Evolutionary conservation across 345 rosid species (phyloP), one percentile per base, ranked within the genome.

Genomic region (Turritis glabra): DNA sequence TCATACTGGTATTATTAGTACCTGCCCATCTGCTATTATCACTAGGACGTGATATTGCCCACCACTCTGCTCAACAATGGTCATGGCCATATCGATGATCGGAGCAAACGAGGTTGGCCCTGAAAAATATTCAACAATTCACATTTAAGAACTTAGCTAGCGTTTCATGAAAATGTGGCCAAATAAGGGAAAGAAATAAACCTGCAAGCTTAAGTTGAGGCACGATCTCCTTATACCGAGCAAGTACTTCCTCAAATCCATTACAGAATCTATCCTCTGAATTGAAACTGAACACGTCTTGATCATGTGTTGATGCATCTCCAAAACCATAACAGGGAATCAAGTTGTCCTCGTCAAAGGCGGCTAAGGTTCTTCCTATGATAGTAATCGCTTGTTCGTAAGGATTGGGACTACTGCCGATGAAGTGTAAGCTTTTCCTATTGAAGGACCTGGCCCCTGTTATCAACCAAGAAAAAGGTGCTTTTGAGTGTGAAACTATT

Each of bases 81-180:
- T 85, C 86, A 89, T 89, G 41, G 94, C 97, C 98, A 88, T 95
- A 67, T 95, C 98, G 59, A 95, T 90, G 48, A 88, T 65, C 0
- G 98, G 99, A 15, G 98, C 98, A 87, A 95, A 95, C 6, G 99
- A 92, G n/a, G 98, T 95, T 7, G 98, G 98, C 2, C 98, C 98
- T 93, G 81, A 27, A 50, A 60, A 58, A 30, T 22, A 14, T 38
- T 21, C 55, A 68, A 46, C 32, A 74, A 12, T 15, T 17, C 14
- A 35, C 4, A 64, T 18, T 48, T 11, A 55, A n/a, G 47, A 53
- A 6, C 32, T 71, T 58, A 29, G 30, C 23, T 11, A 66, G 51
- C 41, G 25, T 27, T 48, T 48, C 41, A 23, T 37, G 35, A 55
- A 50, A 67, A 11, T 14, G 17, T 14, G 0, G 40, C 5, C 61